Evolutionary conservation across 305 asterid species (phyloP).

Genomic region (Stenogyne calaminthoides): DNA sequence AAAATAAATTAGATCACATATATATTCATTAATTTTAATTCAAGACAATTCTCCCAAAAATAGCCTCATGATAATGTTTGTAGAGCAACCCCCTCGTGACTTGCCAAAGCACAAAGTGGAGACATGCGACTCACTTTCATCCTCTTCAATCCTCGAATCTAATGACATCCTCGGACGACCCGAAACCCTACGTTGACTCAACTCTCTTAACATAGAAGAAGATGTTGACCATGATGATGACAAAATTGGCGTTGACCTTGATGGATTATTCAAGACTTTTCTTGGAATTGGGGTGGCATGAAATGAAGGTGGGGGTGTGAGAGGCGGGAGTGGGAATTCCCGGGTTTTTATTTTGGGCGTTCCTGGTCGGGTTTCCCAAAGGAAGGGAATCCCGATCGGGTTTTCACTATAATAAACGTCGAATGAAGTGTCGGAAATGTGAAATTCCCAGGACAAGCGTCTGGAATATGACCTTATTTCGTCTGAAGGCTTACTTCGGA

Average conservation of each 20-base stretch:
- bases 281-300: slow-evolving; percentile 24
- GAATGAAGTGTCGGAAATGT: slow-evolving; percentile 26
- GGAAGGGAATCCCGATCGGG: slow-evolving; percentile 50
- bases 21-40: not conserved
- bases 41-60: slow-evolving; percentile 33
- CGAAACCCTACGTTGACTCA: not conserved
- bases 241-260: slow-evolving; percentile 24
- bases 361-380: slow-evolving; percentile 65
- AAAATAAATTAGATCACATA: not conserved
- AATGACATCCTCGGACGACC: slow-evolving; percentile 7
- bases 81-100: slow-evolving; percentile 36
- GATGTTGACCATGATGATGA: slow-evolving; percentile 24
- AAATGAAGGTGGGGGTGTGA: slow-evolving; percentile 70
- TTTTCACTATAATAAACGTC: slow-evolving; percentile 52
- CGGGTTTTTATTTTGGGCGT: slow-evolving; percentile 46
- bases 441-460: slow-evolving; percentile 29
- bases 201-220: slow-evolving; percentile 12
- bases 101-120: slow-evolving; percentile 37
- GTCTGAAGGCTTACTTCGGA: not conserved
- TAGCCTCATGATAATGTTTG: slow-evolving; percentile 35
- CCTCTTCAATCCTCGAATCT: slow-evolving; percentile 23
- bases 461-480: not conserved
- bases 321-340: slow-evolving; percentile 48
- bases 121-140: not conserved
- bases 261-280: too few relatives aligned